A percentile compares a stretch with the other conserved stretches of the same genome.
Conservation (phyloP, 257 asterid species). For the Solanum tarapatanum region DNA sequence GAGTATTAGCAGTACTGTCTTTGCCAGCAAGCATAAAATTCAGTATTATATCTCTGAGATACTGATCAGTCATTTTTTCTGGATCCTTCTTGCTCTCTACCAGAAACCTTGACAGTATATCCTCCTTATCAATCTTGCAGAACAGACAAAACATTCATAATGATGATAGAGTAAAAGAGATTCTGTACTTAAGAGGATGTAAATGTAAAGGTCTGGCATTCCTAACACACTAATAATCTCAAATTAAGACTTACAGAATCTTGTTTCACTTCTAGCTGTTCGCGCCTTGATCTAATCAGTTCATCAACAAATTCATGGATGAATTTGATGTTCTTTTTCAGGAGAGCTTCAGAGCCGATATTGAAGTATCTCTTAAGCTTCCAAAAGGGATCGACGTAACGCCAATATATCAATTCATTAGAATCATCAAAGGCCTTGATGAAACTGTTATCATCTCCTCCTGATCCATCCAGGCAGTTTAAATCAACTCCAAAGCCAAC, state of each 20-base stretch:
- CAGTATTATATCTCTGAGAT: constrained; percentile 60
- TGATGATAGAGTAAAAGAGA: background rate
- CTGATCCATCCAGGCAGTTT: constrained; percentile 40
- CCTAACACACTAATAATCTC: background rate
- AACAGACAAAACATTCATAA: background rate
- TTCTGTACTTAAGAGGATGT: background rate
- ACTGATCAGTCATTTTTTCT: constrained; percentile 36
- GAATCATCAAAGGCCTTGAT: constrained; percentile 70
- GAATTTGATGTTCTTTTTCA: constrained; percentile 40
- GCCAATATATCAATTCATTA: constrained; percentile 44
- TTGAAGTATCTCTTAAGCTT: constrained; percentile 39
- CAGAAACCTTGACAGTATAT: constrained; percentile 64
- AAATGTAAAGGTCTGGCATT: background rate
- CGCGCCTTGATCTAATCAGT: constrained; percentile 38
- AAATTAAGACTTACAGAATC: constrained; percentile 16
- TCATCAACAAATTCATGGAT: constrained; percentile 44
- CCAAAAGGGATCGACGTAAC: constrained; percentile 63
- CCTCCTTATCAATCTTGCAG: constrained; percentile 49
- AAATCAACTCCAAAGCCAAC: constrained; percentile 76
- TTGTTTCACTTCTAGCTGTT: constrained; percentile 22
- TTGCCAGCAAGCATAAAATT: constrained; percentile 68
- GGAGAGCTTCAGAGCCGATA: constrained; percentile 41
- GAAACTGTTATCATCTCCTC: constrained; percentile 31
- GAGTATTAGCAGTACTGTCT: constrained; percentile 66
- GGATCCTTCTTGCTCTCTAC: constrained; percentile 57